Evolutionary conservation across 2,329 filamentous ascomycete genomes (phyloP).

Genomic region (Alternaria ethzedia): DNA sequence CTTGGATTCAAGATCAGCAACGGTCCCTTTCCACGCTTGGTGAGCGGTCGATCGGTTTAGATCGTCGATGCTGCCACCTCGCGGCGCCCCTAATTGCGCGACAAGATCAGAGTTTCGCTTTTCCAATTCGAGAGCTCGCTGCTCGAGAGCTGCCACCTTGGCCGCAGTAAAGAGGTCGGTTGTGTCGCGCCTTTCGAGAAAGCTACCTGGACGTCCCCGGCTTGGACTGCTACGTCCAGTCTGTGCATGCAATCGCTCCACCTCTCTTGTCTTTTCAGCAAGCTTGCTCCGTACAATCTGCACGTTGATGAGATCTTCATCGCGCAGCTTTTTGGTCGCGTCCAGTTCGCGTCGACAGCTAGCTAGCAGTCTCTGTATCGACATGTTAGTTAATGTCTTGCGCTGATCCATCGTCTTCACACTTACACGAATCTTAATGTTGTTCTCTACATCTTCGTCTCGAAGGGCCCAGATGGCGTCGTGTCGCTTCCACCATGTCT

Average conservation of each 20-base stretch:
- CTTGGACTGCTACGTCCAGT: slow-evolving; percentile 30
- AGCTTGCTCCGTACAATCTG: slow-evolving; percentile 49
- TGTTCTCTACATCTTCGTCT: slow-evolving; percentile 53
- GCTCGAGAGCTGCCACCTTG: slow-evolving; percentile 52
- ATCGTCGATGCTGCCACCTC: slow-evolving; percentile 37
- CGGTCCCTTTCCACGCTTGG: slow-evolving; percentile 45
- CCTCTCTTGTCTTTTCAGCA: slow-evolving; percentile 49
- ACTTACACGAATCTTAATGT: slow-evolving; percentile 50
- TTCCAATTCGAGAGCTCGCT: slow-evolving; percentile 52
- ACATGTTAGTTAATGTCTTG: slow-evolving; percentile 3
- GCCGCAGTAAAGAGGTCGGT: slow-evolving; percentile 52
- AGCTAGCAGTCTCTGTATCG: slow-evolving; percentile 42
- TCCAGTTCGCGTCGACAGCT: slow-evolving; percentile 49
- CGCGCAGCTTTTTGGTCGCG: slow-evolving; percentile 48
- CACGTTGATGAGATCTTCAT: slow-evolving; percentile 52
- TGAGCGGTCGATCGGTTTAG: slow-evolving; percentile 45
- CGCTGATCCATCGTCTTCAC: background rate
- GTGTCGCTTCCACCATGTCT: slow-evolving; percentile 44
- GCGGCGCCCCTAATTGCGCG: slow-evolving; percentile 37
- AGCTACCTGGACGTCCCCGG: slow-evolving; percentile 36
- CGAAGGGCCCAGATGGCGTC: slow-evolving; percentile 51
- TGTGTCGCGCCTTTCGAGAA: slow-evolving; percentile 45
- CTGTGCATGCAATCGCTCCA: slow-evolving; percentile 37
- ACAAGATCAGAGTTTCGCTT: slow-evolving; percentile 48
- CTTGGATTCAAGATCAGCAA: slow-evolving; percentile 37